Evolutionary conservation across 495 filamentous ascomycete species (phyloP).

Genomic region (Neurospora sp.): DNA sequence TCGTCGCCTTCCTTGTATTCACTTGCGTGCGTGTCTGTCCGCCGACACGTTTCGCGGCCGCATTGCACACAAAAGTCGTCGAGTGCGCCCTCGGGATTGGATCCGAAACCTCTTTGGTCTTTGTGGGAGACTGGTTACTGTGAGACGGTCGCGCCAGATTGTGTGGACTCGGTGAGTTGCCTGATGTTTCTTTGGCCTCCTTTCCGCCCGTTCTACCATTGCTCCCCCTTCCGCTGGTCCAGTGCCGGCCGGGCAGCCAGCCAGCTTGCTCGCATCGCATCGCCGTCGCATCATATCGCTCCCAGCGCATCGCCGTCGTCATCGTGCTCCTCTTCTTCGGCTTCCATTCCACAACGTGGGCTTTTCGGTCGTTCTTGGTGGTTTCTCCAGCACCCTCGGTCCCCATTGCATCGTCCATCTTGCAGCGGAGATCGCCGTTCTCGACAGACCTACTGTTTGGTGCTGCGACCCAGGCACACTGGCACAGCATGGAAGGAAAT

Average conservation of each 20-base stretch:
- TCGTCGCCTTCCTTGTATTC: slow-evolving; percentile 1
- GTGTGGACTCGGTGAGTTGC: slow-evolving; percentile 5
- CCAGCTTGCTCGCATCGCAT: neutral
- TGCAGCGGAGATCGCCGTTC: neutral
- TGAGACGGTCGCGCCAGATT: neutral
- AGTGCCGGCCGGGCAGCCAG: slow-evolving; percentile 4
- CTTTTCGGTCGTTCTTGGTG: slow-evolving; percentile 3
- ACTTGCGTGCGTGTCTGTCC: neutral
- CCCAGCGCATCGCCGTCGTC: slow-evolving; percentile 2
- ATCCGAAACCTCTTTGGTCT: slow-evolving; percentile 2
- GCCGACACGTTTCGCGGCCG: slow-evolving; percentile 6
- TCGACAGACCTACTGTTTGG: slow-evolving; percentile 2
- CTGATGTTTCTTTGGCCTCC: neutral
- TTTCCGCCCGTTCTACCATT: neutral
- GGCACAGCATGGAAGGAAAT: slow-evolving; percentile 9
- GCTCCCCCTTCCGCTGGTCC: neutral
- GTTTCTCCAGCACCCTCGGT: neutral
- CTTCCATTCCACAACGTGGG: neutral
- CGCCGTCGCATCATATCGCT: slow-evolving; percentile 1
- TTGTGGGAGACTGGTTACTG: slow-evolving; percentile 5
- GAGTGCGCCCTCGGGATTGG: slow-evolving; percentile 5
- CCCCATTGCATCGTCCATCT: neutral
- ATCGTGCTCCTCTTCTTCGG: slow-evolving; percentile 2
- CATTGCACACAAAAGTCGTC: slow-evolving; percentile 1
- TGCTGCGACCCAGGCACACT: neutral